Base-by-base conservation (phyloP, 2,329 filamentous ascomycete species). In the Xenoacremonium recifei region DNA sequence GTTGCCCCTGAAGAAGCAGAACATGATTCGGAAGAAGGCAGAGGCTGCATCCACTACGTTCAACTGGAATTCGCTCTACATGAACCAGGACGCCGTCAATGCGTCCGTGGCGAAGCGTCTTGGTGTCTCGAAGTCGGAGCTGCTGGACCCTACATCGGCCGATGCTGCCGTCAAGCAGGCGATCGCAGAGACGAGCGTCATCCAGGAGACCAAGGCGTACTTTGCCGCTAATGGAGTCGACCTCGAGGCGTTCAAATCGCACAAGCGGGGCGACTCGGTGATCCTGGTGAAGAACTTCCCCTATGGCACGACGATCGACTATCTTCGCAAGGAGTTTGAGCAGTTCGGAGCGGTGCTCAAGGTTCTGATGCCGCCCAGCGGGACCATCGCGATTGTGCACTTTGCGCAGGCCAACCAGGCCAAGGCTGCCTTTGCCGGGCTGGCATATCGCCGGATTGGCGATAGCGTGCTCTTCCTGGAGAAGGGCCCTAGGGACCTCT, bases 31-130 rank as follows among this genome's bases (percentile, higher is more conserved):
- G 62, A 87, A 87, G 58, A 95, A 88, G 68, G 78, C 84, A 37
- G 85, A 92, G 57, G 88, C 91, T 17, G 77, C 87, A 7, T 85
- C 84, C 21, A 82, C 79, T 36, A 82, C 80, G 2, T 97, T 97
- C 70, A 96, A 92, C 63, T 99, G 93, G 93, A 99, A 99, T 71
- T 92, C 91, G n/a, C 74, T 99, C n/a, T 99, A 93, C 67, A 95
- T 99, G 87, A 96, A 87, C 67, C 87, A 89, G 69, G 91, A 99
- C 71, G 89, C 93, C 37, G 90, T 99, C 39, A 91, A 96, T 68
- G 83, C 88, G 36, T 95, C 91, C 5, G 82, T 96, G 47, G 89
- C 93, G 35, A 82, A 85, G 60, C 85, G 91, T 40, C 76, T 99
- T 43, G 91, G 92, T 35, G 80, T 99, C 43, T 85, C 87, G 41